Percentiles rank a stretch among this genome's conserved stretches.
Conservation (phyloP, 345 rosid genomes). For the Sisymbrium altissimum region DNA sequence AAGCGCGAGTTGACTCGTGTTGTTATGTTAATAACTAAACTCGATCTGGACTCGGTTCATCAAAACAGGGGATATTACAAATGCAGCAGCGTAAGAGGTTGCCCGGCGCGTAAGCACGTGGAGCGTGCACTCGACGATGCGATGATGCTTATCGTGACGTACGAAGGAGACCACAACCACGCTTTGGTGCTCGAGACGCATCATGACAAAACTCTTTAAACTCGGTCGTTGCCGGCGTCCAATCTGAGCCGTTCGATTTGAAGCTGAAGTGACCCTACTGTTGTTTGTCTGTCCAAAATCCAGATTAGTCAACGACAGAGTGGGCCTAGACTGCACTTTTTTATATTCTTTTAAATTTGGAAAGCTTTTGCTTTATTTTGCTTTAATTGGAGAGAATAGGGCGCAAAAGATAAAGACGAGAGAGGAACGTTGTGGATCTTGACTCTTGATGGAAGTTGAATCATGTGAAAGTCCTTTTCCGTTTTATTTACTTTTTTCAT, state of each 20-base stretch:
- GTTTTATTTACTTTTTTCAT: background rate
- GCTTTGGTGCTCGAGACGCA: constrained; percentile 50
- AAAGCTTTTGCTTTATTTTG: constrained; percentile 8
- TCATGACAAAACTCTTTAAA: constrained; percentile 37
- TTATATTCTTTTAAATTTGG: background rate
- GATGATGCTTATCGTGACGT: constrained; percentile 75
- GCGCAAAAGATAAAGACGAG: constrained; percentile 12
- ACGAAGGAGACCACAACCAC: constrained; percentile 87
- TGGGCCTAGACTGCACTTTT: constrained; percentile 17
- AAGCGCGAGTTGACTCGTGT: background rate
- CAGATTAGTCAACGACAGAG: constrained; percentile 35
- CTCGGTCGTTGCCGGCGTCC: background rate
- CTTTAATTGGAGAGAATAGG: constrained; percentile 7
- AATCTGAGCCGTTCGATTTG: constrained; percentile 9
- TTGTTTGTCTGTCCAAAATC: constrained; percentile 1
- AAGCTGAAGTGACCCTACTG: constrained; percentile 7
- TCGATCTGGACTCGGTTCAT: constrained; percentile 6
- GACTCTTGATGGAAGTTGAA: constrained; percentile 24
- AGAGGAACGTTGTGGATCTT: constrained; percentile 26
- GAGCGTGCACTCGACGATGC: constrained; percentile 81
- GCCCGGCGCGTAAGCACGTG: constrained; percentile 94
- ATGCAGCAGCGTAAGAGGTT: constrained; percentile 84
- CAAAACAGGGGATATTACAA: constrained; percentile 96
- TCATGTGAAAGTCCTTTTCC: constrained; percentile 24
- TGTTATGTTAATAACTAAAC: background rate